These are phyloP conservation scores for Penicillium frequentans DNA, from an alignment of 2,329 filamentous ascomycete species.

Conservation along the genomic window DNA sequence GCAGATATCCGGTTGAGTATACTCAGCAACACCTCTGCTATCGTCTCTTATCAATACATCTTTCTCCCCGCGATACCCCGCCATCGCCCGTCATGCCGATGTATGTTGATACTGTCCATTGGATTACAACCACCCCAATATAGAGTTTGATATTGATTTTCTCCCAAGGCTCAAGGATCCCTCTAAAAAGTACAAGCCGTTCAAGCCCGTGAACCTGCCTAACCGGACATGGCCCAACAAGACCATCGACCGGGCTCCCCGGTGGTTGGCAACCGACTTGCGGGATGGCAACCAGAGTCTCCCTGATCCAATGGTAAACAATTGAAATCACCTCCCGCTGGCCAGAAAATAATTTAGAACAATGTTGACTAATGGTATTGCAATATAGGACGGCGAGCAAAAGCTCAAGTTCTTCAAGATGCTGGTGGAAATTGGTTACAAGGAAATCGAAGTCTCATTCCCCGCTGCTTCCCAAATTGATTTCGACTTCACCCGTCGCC, in stretches of 20 bases:
- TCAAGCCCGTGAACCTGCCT: slow-evolving; percentile 49
- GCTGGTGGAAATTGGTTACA: slow-evolving; percentile 89
- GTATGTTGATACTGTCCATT: slow-evolving; percentile 25
- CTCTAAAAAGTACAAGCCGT: slow-evolving; percentile 50
- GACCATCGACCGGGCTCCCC: slow-evolving; percentile 76
- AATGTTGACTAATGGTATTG: background rate
- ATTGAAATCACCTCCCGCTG: background rate
- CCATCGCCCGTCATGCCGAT: slow-evolving; percentile 37
- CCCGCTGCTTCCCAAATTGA: slow-evolving; percentile 93
- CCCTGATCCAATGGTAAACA: slow-evolving; percentile 80
- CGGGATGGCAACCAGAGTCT: slow-evolving; percentile 94
- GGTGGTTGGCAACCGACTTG: slow-evolving; percentile 87
- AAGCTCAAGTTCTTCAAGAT: slow-evolving; percentile 96
- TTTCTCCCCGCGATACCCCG: slow-evolving; percentile 23
- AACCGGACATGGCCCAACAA: slow-evolving; percentile 75
- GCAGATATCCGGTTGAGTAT: background rate
- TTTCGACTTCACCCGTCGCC: slow-evolving; percentile 87
- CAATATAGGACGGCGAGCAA: slow-evolving; percentile 77
- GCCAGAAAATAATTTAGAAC: slow-evolving; percentile 23
- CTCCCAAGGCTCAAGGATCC: slow-evolving; percentile 48
- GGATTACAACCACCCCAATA: background rate
- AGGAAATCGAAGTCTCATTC: slow-evolving; percentile 96
- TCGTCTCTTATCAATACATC: slow-evolving; percentile 19
- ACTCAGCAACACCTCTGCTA: background rate
- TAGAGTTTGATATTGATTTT: slow-evolving; percentile 8